These are phyloP conservation scores for Schizosaccharomyces lindneri DNA, from an alignment of 805 yeast genomes.

Conservation along the genomic window DNA sequence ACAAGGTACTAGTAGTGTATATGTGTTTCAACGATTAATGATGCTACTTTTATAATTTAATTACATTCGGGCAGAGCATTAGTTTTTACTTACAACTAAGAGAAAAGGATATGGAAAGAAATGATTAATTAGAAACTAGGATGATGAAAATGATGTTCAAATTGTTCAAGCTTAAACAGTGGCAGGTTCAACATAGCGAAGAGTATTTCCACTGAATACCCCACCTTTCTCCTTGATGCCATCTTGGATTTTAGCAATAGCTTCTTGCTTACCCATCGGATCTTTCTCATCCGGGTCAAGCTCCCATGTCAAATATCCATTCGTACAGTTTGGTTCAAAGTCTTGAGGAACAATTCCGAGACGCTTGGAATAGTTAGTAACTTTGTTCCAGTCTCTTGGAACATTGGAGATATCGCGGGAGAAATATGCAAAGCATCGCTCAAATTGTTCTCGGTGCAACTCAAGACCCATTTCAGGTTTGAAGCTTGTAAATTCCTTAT, in stretches of 20 bases:
- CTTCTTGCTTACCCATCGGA: slow-evolving; percentile 24
- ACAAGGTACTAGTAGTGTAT: too few species aligned
- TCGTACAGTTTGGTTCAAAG: slow-evolving; percentile 25
- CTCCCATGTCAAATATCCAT: slow-evolving; percentile 25
- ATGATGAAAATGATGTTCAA: too few species aligned
- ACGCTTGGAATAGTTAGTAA: slow-evolving; percentile 30
- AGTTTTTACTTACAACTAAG: too few species aligned
- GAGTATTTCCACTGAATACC: slow-evolving; percentile 1
- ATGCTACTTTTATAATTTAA: too few species aligned
- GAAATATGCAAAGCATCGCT: slow-evolving; percentile 31
- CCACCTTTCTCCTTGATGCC: slow-evolving; percentile 4
- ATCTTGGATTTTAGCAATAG: slow-evolving; percentile 14
- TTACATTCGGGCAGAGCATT: too few species aligned
- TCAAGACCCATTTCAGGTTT: slow-evolving; percentile 23
- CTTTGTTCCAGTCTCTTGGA: slow-evolving; percentile 33
- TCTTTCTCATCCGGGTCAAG: slow-evolving; percentile 25
- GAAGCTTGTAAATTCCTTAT: slow-evolving; percentile 22
- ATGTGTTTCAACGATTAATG: too few species aligned
- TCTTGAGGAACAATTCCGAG: slow-evolving; percentile 26
- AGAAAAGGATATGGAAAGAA: too few species aligned
- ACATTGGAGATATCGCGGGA: slow-evolving; percentile 28
- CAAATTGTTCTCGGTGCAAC: slow-evolving; percentile 22
- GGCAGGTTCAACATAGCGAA: slow-evolving; percentile 16
- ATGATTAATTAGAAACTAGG: too few species aligned
- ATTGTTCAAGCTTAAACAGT: background rate